These are phyloP conservation scores for Heliamphora pulchella DNA, from an alignment of 179 eudicot species.

Conservation along the genomic window DNA sequence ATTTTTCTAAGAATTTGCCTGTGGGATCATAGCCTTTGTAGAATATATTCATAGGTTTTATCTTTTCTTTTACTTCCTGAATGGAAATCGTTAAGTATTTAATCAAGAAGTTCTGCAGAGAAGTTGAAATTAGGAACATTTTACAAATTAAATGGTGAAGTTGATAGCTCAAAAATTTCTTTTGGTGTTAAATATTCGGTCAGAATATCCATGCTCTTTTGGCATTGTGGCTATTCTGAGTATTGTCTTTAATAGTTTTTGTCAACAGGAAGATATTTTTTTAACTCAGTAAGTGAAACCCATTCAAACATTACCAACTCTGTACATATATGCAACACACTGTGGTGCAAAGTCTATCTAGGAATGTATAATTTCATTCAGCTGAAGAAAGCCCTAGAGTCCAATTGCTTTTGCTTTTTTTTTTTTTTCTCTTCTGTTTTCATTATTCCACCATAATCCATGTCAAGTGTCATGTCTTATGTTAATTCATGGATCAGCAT, in stretches of 20 bases:
- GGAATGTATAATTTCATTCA: background rate
- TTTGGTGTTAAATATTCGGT: background rate
- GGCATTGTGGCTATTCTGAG: background rate
- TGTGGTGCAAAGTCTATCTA: background rate
- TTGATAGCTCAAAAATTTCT: background rate
- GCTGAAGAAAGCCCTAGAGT: background rate
- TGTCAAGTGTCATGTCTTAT: background rate
- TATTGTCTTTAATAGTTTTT: background rate
- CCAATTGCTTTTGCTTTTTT: background rate
- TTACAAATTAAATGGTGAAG: background rate
- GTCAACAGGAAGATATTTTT: background rate
- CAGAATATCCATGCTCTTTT: background rate
- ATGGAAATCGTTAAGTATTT: background rate
- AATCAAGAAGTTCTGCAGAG: background rate
- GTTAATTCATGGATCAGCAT: background rate
- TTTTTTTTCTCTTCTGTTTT: background rate
- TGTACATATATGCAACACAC: background rate
- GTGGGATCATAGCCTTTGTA: background rate
- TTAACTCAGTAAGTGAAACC: background rate
- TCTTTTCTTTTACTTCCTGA: background rate
- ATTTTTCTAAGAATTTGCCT: background rate
- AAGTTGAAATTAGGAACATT: background rate
- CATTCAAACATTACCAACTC: background rate
- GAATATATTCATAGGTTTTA: background rate
- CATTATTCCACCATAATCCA: too few species aligned